A percentile compares a stretch with the other conserved stretches of the same genome.
These are phyloP conservation scores for Solanum chiquidenum DNA, from an alignment of 257 asterid genomes.

Conservation along the genomic window DNA sequence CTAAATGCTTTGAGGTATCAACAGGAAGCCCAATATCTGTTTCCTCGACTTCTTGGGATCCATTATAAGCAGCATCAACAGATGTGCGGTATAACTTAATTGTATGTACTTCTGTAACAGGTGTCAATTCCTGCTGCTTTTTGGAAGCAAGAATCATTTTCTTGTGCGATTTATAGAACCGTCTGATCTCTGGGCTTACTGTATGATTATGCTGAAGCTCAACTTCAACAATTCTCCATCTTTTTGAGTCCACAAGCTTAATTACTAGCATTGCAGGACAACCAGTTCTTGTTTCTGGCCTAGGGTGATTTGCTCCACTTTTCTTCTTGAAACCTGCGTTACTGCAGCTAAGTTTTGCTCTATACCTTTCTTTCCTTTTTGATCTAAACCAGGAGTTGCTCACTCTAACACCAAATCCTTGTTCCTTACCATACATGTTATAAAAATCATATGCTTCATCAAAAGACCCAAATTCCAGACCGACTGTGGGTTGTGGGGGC, in stretches of 20 bases:
- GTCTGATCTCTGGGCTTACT: constrained; percentile 40
- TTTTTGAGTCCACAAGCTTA: constrained; percentile 42
- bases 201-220: constrained; percentile 55
- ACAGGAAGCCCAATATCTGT: constrained; percentile 5
- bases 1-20: constrained; percentile 30
- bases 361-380: constrained; percentile 49
- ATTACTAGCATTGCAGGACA: constrained; percentile 54
- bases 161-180: constrained; percentile 56
- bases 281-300: constrained; percentile 60
- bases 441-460: constrained; percentile 52
- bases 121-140: constrained; percentile 16
- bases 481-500: constrained; percentile 25
- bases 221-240: constrained; percentile 52
- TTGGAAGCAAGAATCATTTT: constrained; percentile 39
- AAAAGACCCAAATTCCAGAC: constrained; percentile 49
- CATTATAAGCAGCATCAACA: constrained; percentile 13
- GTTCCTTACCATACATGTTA: constrained; percentile 46
- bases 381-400: constrained; percentile 66
- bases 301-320: constrained; percentile 47
- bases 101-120: constrained; percentile 44
- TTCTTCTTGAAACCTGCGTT: constrained; percentile 59
- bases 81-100: constrained; percentile 38
- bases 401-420: constrained; percentile 55
- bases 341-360: constrained; percentile 62
- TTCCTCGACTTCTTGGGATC: constrained; percentile 14